A percentile compares a stretch with the other conserved stretches of the same genome.
Evolutionary conservation across 2,329 filamentous ascomycete species (phyloP).

Genomic region (Exophiala viscosa): DNA sequence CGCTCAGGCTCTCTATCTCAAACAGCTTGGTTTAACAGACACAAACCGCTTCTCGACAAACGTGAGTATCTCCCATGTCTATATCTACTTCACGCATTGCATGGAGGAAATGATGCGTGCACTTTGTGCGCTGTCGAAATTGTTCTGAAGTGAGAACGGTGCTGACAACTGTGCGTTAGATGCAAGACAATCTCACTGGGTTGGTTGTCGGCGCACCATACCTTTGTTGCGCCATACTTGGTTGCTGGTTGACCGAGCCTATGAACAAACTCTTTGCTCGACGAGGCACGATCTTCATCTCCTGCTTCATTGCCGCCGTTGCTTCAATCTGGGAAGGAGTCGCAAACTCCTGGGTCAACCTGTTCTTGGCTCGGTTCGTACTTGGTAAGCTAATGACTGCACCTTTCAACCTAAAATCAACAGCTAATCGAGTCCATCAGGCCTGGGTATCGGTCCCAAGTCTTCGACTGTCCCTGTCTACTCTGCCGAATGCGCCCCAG

Average conservation of each 20-base stretch:
- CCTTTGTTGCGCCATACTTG: slow-evolving; percentile 42
- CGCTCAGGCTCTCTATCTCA: slow-evolving; percentile 33
- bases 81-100: no score
- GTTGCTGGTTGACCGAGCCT: slow-evolving; percentile 49
- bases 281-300: slow-evolving; percentile 44
- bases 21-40: slow-evolving; percentile 16
- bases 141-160: no score
- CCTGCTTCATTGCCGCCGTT: slow-evolving; percentile 40
- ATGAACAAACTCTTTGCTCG: slow-evolving; percentile 44
- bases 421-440: slow-evolving; percentile 14
- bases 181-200: slow-evolving; percentile 38
- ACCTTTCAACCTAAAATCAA: neutral
- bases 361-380: slow-evolving; percentile 42
- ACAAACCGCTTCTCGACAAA: slow-evolving; percentile 27
- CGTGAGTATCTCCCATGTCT: no score
- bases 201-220: slow-evolving; percentile 46
- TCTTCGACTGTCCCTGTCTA: slow-evolving; percentile 47
- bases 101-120: no score
- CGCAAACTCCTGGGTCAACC: slow-evolving; percentile 40
- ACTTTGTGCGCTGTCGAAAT: no score
- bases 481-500: slow-evolving; percentile 47
- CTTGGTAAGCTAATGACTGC: slow-evolving; percentile 22
- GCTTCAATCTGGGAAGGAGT: slow-evolving; percentile 44
- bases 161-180: neutral
- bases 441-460: slow-evolving; percentile 42